Conservation (phyloP, 768 basidiomycete species). For the Termitomyces sp. region DNA sequence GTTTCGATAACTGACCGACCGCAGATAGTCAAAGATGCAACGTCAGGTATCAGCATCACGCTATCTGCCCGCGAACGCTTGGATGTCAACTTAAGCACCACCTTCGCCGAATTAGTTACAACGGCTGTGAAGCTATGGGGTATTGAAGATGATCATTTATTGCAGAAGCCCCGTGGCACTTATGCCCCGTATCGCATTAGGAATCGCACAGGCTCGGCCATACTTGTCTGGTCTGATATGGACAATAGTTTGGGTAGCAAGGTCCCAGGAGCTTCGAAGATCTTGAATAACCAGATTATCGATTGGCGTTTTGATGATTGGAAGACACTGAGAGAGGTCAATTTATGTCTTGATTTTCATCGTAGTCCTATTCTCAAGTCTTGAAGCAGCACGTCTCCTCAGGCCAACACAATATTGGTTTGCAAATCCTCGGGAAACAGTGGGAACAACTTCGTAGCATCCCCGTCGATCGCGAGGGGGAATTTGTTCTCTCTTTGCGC, state of each 20-base stretch:
- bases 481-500: constrained; percentile 81
- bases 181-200: constrained; percentile 92
- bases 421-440: constrained; percentile 77
- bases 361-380: background rate
- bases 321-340: constrained; percentile 88
- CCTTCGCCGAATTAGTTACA: constrained; percentile 81
- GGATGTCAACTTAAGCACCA: constrained; percentile 87
- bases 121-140: constrained; percentile 69
- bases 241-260: constrained; percentile 46
- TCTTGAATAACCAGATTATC: constrained; percentile 68
- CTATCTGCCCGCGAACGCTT: constrained; percentile 77
- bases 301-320: constrained; percentile 99
- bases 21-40: constrained; percentile 51
- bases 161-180: constrained; percentile 75
- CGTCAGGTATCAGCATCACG: constrained; percentile 49
- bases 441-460: constrained; percentile 90
- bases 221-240: constrained; percentile 82
- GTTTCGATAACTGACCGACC: background rate
- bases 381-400: constrained; percentile 50
- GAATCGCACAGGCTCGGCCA: constrained; percentile 84
- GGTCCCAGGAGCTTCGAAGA: constrained; percentile 46
- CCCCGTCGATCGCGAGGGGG: constrained; percentile 92
- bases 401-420: constrained; percentile 77
- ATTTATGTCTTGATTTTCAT: constrained; percentile 5
- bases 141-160: constrained; percentile 65